Conservation (phyloP, 1,284 basidiomycete species). For the Ustilago loliicola region DNA sequence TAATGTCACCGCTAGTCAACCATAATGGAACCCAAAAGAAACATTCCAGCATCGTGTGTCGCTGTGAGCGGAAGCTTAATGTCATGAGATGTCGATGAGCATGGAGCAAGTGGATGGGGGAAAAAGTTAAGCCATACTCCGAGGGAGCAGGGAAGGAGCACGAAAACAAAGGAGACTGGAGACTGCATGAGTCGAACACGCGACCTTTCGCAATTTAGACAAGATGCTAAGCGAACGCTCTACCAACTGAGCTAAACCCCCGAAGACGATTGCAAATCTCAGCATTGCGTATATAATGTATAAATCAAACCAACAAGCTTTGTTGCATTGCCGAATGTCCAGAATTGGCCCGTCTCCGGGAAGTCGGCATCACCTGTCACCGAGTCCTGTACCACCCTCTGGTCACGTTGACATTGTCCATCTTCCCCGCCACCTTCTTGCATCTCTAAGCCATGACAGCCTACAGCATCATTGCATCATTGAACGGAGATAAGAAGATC, state of each 20-base stretch:
- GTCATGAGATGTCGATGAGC: too few relatives aligned
- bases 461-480: neutral
- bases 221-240: slow-evolving; percentile 61
- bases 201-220: slow-evolving; percentile 56
- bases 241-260: slow-evolving; percentile 64
- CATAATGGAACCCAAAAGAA: too few relatives aligned
- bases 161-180: slow-evolving; percentile 31
- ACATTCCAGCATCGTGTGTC: too few relatives aligned
- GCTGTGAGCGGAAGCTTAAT: too few relatives aligned
- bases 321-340: neutral
- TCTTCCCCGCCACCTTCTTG: neutral
- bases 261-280: fast-evolving
- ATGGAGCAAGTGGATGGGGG: too few relatives aligned
- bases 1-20: neutral
- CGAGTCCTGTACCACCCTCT: neutral
- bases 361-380: slow-evolving; percentile 6
- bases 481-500: neutral
- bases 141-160: neutral
- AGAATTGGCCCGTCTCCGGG: slow-evolving; percentile 31
- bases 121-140: neutral
- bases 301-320: neutral
- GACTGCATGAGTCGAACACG: slow-evolving; percentile 63
- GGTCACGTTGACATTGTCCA: too few relatives aligned
- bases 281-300: slow-evolving; percentile 5
- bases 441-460: too few relatives aligned